These are phyloP conservation scores for Elsinoe perseae DNA, from an alignment of 2,329 filamentous ascomycete genomes.

Conservation along the genomic window DNA sequence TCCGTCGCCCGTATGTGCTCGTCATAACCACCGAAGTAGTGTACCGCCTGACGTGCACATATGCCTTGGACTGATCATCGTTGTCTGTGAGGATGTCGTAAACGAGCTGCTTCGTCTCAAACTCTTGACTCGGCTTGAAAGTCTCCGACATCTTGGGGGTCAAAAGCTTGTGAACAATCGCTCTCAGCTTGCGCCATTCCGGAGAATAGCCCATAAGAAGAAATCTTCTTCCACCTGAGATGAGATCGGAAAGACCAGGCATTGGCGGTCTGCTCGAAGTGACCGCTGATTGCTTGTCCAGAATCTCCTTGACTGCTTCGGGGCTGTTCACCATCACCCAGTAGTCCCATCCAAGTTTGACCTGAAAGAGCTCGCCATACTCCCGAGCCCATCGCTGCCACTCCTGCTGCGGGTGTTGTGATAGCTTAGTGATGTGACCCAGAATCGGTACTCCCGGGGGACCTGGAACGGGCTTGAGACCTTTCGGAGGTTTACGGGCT, in stretches of 20 bases:
- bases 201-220: conserved; percentile 37
- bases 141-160: conserved; percentile 32
- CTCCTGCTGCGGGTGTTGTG: conserved; percentile 26
- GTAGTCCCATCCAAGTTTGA: conserved; percentile 39
- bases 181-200: conserved; percentile 35
- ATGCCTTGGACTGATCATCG: conserved; percentile 22
- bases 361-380: conserved; percentile 41
- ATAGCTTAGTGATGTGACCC: conserved; percentile 35
- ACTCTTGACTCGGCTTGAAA: conserved; percentile 40
- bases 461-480: conserved; percentile 26
- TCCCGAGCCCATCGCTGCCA: conserved; percentile 33
- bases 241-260: conserved; percentile 35
- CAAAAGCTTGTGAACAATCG: conserved; percentile 34
- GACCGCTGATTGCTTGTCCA: conserved; percentile 35
- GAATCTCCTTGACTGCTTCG: conserved; percentile 38
- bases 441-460: conserved; percentile 37
- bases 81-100: conserved; percentile 35
- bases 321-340: conserved; percentile 40
- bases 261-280: conserved; percentile 33
- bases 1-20: conserved; percentile 30
- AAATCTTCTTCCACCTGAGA: conserved; percentile 36
- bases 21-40: conserved; percentile 33
- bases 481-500: conserved; percentile 16
- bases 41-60: conserved; percentile 24
- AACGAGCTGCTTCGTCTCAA: conserved; percentile 39